Base-by-base conservation (phyloP, 2,329 filamentous ascomycete species). In the Magnaporthiopsis poae region DNA sequence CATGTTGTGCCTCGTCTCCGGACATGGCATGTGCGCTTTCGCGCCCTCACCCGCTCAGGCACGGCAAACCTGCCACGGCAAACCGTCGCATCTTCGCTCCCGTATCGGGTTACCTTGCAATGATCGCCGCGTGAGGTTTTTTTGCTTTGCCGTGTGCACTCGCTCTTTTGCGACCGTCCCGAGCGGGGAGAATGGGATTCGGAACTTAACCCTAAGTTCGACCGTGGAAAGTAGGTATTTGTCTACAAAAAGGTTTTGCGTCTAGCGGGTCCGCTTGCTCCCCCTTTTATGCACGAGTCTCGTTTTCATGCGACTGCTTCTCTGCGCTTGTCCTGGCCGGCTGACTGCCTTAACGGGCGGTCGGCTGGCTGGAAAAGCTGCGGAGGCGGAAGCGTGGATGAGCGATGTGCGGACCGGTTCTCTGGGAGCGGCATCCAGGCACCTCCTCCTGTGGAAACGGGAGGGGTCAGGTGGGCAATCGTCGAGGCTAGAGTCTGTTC, bases 191-290 rank as follows among this genome's bases (percentile, higher is more conserved):
- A 88, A 86, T 82, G 81, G 81, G 79, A 81, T 79, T 89, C 88
- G 91, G 90, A 93, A 93, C 90, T 93, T 96, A 96, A 96, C 93
- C 93, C 93, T 96, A 96, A 90, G 84, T 81, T 81, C 78, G 80
- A 75, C 77, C 81, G 87, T 90, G 90, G 91, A 88, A 86, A 12
- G 1, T 4, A 31, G 31, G 86, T 1, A 3, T 75, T 76, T 72
- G 12, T 69, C 29, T 60, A 12, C 9, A 62, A 27, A 31, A 18
- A 61, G 90, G 90, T 84, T 74, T 92, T 90, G 87, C 86, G 86
- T 82, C 83, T 77, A 60, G 81, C 80, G 62, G 85, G 88, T 89
- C 71, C 87, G 87, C 87, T 78, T 83, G 80, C 84, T 79, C 80
- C 81, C 80, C 83, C 83, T 86, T 93, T 76, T 92, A 92, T 74